A percentile compares a stretch with the other conserved stretches of the same genome.
These are phyloP conservation scores for Colletotrichum eremochloae DNA, from an alignment of 2,329 filamentous ascomycete species.

Conservation along the genomic window DNA sequence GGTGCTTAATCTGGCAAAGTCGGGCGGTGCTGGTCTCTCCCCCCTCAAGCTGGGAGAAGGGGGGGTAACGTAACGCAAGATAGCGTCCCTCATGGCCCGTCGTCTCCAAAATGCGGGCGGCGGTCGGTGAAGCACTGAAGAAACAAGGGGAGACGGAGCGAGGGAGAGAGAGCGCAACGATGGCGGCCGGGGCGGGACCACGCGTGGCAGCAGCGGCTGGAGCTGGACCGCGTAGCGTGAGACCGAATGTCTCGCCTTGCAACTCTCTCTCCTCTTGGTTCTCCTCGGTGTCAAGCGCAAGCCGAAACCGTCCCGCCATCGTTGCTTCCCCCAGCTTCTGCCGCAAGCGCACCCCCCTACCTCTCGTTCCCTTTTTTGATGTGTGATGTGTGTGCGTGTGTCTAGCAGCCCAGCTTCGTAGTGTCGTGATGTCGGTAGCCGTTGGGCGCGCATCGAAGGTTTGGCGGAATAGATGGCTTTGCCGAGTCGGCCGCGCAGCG, in stretches of 20 bases:
- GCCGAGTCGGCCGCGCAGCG: neutral
- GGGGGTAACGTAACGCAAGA: constrained; percentile 15
- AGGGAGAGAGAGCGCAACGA: constrained; percentile 9
- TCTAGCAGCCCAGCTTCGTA: constrained; percentile 2
- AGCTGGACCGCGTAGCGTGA: constrained; percentile 25
- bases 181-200: neutral
- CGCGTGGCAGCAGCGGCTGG: constrained; percentile 21
- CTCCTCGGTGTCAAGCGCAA: constrained; percentile 20
- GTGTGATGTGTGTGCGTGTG: neutral
- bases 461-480: neutral
- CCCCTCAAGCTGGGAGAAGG: neutral
- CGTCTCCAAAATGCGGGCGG: constrained; percentile 39
- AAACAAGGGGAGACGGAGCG: neutral
- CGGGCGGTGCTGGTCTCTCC: constrained; percentile 29
- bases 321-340: constrained; percentile 27
- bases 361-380: constrained; percentile 13
- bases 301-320: constrained; percentile 28
- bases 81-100: constrained; percentile 2
- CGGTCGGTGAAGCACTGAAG: constrained; percentile 28
- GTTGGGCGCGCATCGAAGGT: constrained; percentile 30
- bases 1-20: constrained; percentile 37
- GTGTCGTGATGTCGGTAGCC: constrained; percentile 15
- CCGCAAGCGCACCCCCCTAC: constrained; percentile 6
- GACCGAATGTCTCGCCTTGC: constrained; percentile 38
- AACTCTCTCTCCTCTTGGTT: constrained; percentile 18